These are phyloP conservation scores for Pelargonium fulgidum DNA, from an alignment of 441 rosid genomes.

Conservation along the genomic window DNA sequence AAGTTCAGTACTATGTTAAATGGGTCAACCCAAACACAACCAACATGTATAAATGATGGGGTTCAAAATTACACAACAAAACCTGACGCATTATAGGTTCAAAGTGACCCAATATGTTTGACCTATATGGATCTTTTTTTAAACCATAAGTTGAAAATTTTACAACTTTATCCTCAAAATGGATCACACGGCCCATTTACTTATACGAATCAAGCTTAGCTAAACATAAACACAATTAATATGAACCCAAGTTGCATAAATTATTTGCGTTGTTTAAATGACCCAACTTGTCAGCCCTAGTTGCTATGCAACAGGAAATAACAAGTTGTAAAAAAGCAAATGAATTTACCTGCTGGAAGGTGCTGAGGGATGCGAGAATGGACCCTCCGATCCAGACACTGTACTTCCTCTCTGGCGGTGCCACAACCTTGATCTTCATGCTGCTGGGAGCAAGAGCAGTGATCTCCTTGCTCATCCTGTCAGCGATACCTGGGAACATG, in stretches of 20 bases:
- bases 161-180: no score
- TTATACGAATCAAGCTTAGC: no score
- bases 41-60: no score
- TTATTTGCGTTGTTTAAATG: not conserved
- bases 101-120: no score
- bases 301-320: not conserved
- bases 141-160: no score
- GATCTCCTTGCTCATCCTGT: conserved; percentile 82
- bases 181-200: no score
- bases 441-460: conserved; percentile 45
- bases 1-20: not conserved
- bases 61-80: no score
- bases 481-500: conserved; percentile 78
- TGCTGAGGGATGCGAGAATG: conserved; percentile 75
- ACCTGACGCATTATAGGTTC: no score
- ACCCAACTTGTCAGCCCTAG: not conserved
- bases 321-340: not conserved
- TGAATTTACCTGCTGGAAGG: conserved; percentile 38
- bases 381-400: conserved; percentile 91
- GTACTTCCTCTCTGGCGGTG: conserved; percentile 80
- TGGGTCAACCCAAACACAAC: not conserved
- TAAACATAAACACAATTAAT: no score
- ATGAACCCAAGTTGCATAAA: no score
- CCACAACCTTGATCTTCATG: conserved; percentile 26
- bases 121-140: no score